Percentiles rank a stretch among this genome's conserved stretches.
These are phyloP conservation scores for Rhododendron kiyosumense DNA, from an alignment of 148 eudicot genomes.

Conservation along the genomic window DNA sequence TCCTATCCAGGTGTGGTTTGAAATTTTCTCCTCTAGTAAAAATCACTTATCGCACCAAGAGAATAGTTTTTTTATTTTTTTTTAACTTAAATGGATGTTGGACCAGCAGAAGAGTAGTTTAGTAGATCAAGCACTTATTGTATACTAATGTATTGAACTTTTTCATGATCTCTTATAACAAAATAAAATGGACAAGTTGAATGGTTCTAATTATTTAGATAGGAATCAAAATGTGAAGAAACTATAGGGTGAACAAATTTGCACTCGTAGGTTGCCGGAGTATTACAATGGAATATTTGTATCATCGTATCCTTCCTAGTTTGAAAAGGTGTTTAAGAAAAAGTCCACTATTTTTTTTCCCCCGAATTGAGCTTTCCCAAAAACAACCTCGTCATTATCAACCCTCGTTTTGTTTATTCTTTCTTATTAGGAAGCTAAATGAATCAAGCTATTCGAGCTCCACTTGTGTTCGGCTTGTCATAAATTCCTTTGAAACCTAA, in stretches of 20 bases:
- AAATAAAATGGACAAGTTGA: background rate
- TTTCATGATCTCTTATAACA: background rate
- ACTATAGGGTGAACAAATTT: no score
- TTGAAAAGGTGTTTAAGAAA: background rate
- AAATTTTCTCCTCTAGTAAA: background rate
- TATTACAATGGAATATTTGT: no score
- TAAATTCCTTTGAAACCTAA: no score
- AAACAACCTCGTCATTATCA: no score
- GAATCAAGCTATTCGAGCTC: no score
- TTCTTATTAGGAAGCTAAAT: no score
- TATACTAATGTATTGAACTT: background rate
- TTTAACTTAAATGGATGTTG: no score
- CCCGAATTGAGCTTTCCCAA: background rate
- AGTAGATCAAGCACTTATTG: background rate
- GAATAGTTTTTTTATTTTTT: no score
- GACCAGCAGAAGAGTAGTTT: background rate
- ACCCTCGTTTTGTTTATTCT: background rate
- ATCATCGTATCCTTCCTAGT: background rate
- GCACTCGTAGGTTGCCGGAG: background rate
- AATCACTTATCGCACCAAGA: background rate
- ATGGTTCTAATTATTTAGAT: background rate
- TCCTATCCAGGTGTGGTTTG: background rate
- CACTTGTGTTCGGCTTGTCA: no score
- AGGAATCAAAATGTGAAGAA: background rate
- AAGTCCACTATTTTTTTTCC: background rate